Percentiles rank a stretch among this genome's conserved stretches.
phyloP scores from a whole-genome alignment of 306 rosid species.

The Medicago truncatula region DNA sequence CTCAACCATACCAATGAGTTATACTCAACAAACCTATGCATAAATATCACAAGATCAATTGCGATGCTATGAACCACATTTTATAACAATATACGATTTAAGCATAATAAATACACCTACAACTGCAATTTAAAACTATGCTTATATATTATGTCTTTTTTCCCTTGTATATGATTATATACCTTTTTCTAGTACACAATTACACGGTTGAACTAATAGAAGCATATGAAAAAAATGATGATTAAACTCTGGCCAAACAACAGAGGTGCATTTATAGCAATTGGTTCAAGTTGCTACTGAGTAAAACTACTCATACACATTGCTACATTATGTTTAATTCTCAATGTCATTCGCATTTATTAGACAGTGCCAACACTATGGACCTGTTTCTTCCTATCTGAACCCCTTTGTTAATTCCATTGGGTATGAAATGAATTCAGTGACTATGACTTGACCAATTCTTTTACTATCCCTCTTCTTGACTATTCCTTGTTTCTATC shows the following conservation, averaged over 20 bases:
- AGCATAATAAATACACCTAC: not conserved
- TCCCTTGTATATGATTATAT: not conserved
- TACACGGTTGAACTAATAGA: constrained; percentile 19
- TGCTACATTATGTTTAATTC: constrained; percentile 37
- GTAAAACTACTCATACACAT: constrained; percentile 43
- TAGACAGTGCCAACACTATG: constrained; percentile 75
- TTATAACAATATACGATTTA: not conserved
- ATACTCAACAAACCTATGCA: too few relatives aligned
- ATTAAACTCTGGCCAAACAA: constrained; percentile 21
- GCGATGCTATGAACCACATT: too few relatives aligned
- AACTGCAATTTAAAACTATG: not conserved
- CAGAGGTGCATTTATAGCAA: constrained; percentile 50
- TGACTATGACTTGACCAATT: constrained; percentile 63
- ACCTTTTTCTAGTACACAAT: not conserved
- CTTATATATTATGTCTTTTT: not conserved
- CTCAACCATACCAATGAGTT: too few relatives aligned
- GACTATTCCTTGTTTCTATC: constrained; percentile 53
- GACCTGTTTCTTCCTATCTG: constrained; percentile 38
- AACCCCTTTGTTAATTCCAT: constrained; percentile 51
- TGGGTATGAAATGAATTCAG: constrained; percentile 53
- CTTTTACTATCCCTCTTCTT: constrained; percentile 48
- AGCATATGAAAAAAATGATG: constrained; percentile 26
- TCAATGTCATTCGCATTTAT: constrained; percentile 57
- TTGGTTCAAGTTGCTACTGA: constrained; percentile 39
- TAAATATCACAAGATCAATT: too few relatives aligned